phyloP scores from a whole-genome alignment of 2,329 filamentous ascomycete species.

The Neophaeococcomyces aloes region DNA sequence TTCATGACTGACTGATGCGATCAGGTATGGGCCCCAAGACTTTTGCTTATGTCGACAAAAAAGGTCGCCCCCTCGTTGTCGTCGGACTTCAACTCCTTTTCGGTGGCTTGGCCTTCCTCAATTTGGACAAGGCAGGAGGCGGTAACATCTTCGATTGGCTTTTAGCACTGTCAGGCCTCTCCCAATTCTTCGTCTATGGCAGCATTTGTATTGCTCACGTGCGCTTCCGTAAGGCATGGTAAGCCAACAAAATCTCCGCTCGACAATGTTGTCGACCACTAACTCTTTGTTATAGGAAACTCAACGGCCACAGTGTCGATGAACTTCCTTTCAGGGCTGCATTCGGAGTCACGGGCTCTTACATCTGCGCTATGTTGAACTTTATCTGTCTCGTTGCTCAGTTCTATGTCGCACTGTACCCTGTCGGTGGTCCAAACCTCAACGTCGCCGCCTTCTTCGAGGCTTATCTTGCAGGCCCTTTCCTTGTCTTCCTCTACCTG shows the following conservation, averaged over 20 bases:
- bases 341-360: slow-evolving; percentile 68
- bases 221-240: slow-evolving; percentile 75
- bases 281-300: too few relatives aligned
- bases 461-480: slow-evolving; percentile 38
- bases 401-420: slow-evolving; percentile 79
- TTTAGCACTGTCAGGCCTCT: slow-evolving; percentile 61
- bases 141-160: slow-evolving; percentile 65
- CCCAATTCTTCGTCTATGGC: slow-evolving; percentile 63
- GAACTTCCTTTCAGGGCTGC: slow-evolving; percentile 76
- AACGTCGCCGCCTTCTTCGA: slow-evolving; percentile 37
- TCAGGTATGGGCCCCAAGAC: slow-evolving; percentile 70
- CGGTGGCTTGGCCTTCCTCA: slow-evolving; percentile 68
- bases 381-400: slow-evolving; percentile 65
- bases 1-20: too few relatives aligned
- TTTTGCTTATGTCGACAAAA: slow-evolving; percentile 69
- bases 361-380: slow-evolving; percentile 68
- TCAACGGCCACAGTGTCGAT: slow-evolving; percentile 52
- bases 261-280: too few relatives aligned
- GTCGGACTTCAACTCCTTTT: slow-evolving; percentile 57
- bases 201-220: slow-evolving; percentile 52
- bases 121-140: slow-evolving; percentile 39
- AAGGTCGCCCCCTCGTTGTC: slow-evolving; percentile 66
- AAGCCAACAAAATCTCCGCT: too few relatives aligned
- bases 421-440: slow-evolving; percentile 44
- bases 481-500: slow-evolving; percentile 34